Evolutionary conservation across 140 eudicot species (phyloP).

Genomic region (Flaveria floridana): DNA sequence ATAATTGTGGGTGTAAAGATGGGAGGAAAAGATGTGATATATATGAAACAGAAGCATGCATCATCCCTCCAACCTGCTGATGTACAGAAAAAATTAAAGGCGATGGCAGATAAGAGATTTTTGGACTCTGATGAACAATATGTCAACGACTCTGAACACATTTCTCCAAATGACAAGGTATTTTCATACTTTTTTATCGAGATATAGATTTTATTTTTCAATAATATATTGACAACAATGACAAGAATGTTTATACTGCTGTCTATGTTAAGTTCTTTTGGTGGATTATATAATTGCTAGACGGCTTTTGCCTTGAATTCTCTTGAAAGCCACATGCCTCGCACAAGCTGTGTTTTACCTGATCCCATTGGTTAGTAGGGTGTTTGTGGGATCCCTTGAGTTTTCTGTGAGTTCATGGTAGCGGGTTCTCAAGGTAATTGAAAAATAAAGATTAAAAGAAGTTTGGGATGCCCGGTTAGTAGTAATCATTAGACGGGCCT

Average conservation of each 20-base stretch:
- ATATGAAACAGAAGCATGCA: constrained; percentile 87
- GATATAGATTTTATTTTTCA: not conserved
- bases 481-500: constrained; percentile 8
- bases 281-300: not conserved
- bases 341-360: not conserved
- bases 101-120: constrained; percentile 87
- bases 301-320: not conserved
- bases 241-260: not conserved
- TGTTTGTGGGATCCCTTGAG: not conserved
- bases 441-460: not conserved
- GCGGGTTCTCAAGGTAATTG: not conserved
- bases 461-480: not conserved
- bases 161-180: constrained; percentile 68
- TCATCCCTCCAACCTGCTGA: constrained; percentile 92
- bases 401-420: not conserved
- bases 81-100: constrained; percentile 79
- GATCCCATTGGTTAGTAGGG: not conserved
- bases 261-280: not conserved
- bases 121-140: constrained; percentile 57
- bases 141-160: constrained; percentile 50
- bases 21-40: constrained; percentile 99
- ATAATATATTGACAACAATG: not conserved
- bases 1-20: constrained; percentile 90
- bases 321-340: not conserved
- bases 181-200: not conserved